Evolutionary conservation across 176 grass and related monocot genomes (phyloP), one percentile per base, ranked within the genome.

Genomic region (Paspalum notatum): DNA sequence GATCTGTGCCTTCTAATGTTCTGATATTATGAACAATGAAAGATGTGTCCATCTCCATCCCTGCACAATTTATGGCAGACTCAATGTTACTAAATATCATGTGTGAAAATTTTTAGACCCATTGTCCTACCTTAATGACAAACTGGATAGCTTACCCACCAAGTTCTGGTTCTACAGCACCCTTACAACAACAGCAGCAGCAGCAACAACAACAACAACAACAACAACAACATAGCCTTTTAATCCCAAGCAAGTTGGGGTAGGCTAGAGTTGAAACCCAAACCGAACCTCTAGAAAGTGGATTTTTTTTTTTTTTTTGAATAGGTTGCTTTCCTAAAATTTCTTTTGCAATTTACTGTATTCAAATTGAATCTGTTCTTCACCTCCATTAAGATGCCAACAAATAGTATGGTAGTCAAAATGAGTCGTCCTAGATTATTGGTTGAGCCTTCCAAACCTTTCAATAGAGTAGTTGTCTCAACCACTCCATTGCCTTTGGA

Each of bases 331-430:
- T 43, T 9, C 7, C n/a, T 3, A 85, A 79, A 12, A 25, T 13
- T 48, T 74, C 9, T 3, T 14, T 43, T 59, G 7, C 61, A 39
- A 9, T 62, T 37, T 13, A 65, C 2, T 65, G 22, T 53, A 32
- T n/a, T 39, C 8, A 69, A 76, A 60, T 16, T 46, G 17, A 45
- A 76, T 27, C 26, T 75, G 22, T 81, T 40, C 63, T 83, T 45
- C 75, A 12, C 7, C 3, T 62, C 18, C 37, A 54, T 6, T 16
- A 76, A 75, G 15, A 40, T 86, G 32, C 12, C 8, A 69, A 69
- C 16, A 53, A 37, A 57, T 60, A 86, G 21, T n/a, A 45, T 77
- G 1, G 1, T 9, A 40, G 54, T 69, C 24, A 27, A 63, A 71
- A 32, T 32, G 32, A 32, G 32, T 32, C 32, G 3, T 32, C 32